Conservation (phyloP, 2,329 filamentous ascomycete species). For the Aspergillus brasiliensis region DNA sequence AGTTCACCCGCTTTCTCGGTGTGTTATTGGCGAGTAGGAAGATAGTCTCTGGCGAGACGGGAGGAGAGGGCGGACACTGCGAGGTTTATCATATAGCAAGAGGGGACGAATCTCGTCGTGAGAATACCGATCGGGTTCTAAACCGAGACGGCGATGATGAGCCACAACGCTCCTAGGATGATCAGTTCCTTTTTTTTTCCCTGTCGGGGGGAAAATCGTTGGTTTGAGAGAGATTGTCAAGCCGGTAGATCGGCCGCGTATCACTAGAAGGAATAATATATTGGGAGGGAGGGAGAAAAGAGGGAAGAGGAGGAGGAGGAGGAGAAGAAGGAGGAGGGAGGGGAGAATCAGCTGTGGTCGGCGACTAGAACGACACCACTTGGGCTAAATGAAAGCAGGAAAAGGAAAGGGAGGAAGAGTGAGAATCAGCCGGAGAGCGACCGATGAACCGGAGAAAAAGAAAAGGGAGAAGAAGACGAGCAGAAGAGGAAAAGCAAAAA, state of each 20-base stretch:
- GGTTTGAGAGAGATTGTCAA: not conserved
- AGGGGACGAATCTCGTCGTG: not conserved
- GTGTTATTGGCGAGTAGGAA: not conserved
- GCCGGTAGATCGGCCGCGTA: not conserved
- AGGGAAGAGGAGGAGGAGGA: not conserved
- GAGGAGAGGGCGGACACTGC: not conserved
- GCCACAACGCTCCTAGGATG: not conserved
- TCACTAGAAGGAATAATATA: conserved; percentile 2
- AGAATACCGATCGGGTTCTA: not conserved
- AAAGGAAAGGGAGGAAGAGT: not conserved
- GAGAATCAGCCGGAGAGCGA: not conserved
- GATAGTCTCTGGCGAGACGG: not conserved
- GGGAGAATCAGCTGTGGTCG: not conserved
- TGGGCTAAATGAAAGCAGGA: not conserved
- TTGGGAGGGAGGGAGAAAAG: not conserved
- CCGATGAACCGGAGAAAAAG: not conserved
- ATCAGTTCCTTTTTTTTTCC: not conserved
- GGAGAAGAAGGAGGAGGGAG: not conserved
- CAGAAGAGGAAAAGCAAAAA: not conserved
- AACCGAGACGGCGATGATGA: not conserved
- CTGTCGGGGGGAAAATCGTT: not conserved
- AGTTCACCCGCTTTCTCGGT: not conserved
- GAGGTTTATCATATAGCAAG: conserved; percentile 1
- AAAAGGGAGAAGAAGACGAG: not conserved
- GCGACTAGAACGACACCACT: not conserved